Evolutionary conservation across 129 eudicot species (phyloP).

Genomic region (Centrapalus pauciflorus): DNA sequence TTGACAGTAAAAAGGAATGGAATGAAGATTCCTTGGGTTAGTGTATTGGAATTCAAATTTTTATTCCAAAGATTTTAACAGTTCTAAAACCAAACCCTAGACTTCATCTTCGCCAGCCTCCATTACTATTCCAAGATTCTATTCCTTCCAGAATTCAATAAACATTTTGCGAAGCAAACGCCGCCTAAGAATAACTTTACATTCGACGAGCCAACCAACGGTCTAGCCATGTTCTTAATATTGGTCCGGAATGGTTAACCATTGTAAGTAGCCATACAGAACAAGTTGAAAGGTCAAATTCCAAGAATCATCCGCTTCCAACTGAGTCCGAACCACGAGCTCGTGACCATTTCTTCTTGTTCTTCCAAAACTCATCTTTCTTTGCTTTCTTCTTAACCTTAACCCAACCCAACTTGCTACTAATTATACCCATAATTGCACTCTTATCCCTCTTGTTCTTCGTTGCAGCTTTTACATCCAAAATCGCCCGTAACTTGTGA

Average conservation of each 20-base stretch:
- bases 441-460: constrained; percentile 88
- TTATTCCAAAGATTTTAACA: no score
- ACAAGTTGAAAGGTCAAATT: constrained; percentile 2
- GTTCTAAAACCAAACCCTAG: no score
- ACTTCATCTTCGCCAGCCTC: no score
- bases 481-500: constrained; percentile 65
- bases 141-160: no score
- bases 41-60: no score
- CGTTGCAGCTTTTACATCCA: constrained; percentile 78
- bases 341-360: constrained; percentile 49
- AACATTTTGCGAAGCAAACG: no score
- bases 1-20: no score
- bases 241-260: background rate
- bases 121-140: no score
- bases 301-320: constrained; percentile 18
- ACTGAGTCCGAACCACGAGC: constrained; percentile 27
- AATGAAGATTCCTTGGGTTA: no score
- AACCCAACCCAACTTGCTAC: constrained; percentile 67
- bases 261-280: background rate
- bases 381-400: constrained; percentile 70
- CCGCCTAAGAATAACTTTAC: constrained; percentile 1
- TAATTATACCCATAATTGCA: constrained; percentile 85
- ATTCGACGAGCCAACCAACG: background rate
- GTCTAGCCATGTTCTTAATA: background rate
- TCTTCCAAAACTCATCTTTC: constrained; percentile 96